Percentiles rank a stretch among this genome's conserved stretches.
These are phyloP conservation scores for Talaromyces sp. DNA, from an alignment of 2,329 filamentous ascomycete genomes.

Conservation along the genomic window DNA sequence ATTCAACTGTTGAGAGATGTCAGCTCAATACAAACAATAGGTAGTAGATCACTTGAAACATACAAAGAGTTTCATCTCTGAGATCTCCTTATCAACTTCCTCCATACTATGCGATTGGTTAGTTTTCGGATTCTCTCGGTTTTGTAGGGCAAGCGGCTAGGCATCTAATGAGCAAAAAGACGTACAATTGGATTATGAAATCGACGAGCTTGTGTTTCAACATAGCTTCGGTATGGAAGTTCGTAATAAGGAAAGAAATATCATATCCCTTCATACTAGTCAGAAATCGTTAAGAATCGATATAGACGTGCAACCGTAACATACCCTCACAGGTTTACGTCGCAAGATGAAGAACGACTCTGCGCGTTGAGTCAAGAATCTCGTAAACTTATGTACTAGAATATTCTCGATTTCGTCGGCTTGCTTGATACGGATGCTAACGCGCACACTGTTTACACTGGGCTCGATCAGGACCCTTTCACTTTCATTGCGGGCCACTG, in stretches of 20 bases:
- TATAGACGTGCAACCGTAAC: neutral
- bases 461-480: slow-evolving; percentile 95
- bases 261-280: slow-evolving; percentile 74
- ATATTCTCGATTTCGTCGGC: slow-evolving; percentile 99
- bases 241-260: slow-evolving; percentile 97
- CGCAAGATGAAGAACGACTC: slow-evolving; percentile 96
- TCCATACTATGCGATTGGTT: slow-evolving; percentile 63
- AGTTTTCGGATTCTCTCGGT: neutral
- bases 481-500: slow-evolving; percentile 91
- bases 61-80: slow-evolving; percentile 99
- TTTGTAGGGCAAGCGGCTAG: neutral
- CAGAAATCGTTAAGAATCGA: neutral
- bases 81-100: slow-evolving; percentile 99
- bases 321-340: slow-evolving; percentile 88
- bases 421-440: slow-evolving; percentile 99
- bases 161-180: neutral
- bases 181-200: slow-evolving; percentile 86
- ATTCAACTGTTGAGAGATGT: slow-evolving; percentile 66
- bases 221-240: slow-evolving; percentile 98
- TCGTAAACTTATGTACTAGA: slow-evolving; percentile 95
- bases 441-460: slow-evolving; percentile 91
- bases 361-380: slow-evolving; percentile 92
- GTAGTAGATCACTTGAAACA: slow-evolving; percentile 32
- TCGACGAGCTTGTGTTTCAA: slow-evolving; percentile 98
- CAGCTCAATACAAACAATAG: neutral